Evolutionary conservation across 805 yeast genomes (phyloP), one percentile per base, ranked within the genome.

Genomic region (Isabelozyma heimii): DNA sequence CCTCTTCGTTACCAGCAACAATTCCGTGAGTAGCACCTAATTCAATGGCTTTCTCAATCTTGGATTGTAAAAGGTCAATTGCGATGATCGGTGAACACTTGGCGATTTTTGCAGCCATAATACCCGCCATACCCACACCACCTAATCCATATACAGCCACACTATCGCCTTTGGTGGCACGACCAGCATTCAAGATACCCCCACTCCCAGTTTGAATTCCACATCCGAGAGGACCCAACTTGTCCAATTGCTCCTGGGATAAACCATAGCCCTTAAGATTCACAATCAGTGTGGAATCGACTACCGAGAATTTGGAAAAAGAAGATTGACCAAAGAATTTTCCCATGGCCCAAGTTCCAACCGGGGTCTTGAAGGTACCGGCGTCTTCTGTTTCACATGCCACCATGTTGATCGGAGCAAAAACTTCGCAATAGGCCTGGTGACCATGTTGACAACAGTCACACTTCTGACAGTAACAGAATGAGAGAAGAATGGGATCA

Each of bases 401-500:
- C 8, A n/a, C 37, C 44, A 42, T 28, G 33, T 42, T 42, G 33
- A 42, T 8, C 28, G 16, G 14, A 10, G 38, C 38, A 30, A 42
- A 27, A 26, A 38, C 26, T 9, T 45, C 40, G 28, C 51, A 48
- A 37, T 48, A 48, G 7, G 48, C 45, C 26, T 35, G 40, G 17
- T 42, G 15, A 14, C 44, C 45, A 24, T 12, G 13, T 13, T 42
- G 42, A 39, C 52, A 48, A 33, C 28, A 6, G n/a, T 12, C 16
- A 33, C 52, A 48, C 6, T 20, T 14, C 8, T 42, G 44, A 42
- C 52, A 48, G 42, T 15, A 45, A 26, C 44, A 15, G 28, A 42
- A 48, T 20, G 52, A 48, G 39, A 48, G 52, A 38, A 46, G 26
- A n/a, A 48, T 48, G 5, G 43, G 52, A 57, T 76, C 78, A 28